Evolutionary conservation across 495 filamentous ascomycete genomes (phyloP).

Genomic region (Neurospora pannonica): DNA sequence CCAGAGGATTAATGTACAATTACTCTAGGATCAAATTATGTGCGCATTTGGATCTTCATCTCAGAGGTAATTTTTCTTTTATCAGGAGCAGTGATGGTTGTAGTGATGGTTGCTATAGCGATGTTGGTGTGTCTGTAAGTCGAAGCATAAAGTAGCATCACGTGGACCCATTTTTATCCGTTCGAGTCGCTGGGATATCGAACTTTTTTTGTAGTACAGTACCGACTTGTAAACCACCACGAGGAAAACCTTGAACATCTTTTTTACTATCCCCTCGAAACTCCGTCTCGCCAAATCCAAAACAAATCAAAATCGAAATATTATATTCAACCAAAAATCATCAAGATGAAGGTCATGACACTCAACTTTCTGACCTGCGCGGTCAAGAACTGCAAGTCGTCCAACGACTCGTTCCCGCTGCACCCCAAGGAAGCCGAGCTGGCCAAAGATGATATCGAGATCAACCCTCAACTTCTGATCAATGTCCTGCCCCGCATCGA

Average conservation of each 20-base stretch:
- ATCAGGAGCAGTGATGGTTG: neutral
- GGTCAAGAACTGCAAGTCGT: slow-evolving; percentile 82
- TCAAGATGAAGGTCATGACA: slow-evolving; percentile 86
- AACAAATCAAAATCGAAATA: neutral
- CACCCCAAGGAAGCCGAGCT: slow-evolving; percentile 89
- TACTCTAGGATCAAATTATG: neutral
- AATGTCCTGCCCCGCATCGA: slow-evolving; percentile 84
- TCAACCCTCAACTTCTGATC: slow-evolving; percentile 65
- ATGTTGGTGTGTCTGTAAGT: neutral
- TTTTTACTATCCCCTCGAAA: neutral
- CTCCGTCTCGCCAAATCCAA: neutral
- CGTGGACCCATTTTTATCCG: neutral
- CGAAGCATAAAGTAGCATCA: neutral
- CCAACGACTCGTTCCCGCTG: slow-evolving; percentile 68
- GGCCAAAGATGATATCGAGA: slow-evolving; percentile 66
- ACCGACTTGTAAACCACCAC: neutral
- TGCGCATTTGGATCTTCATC: neutral
- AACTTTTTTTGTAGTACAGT: neutral
- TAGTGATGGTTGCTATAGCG: neutral
- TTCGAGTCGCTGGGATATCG: neutral
- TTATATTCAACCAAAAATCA: neutral
- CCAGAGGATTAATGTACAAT: neutral
- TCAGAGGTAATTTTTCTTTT: neutral
- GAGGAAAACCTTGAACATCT: neutral
- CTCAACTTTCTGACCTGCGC: slow-evolving; percentile 97